phyloP scores from a whole-genome alignment of 495 filamentous ascomycete genomes.

The Xanthoparmelia taractica region DNA sequence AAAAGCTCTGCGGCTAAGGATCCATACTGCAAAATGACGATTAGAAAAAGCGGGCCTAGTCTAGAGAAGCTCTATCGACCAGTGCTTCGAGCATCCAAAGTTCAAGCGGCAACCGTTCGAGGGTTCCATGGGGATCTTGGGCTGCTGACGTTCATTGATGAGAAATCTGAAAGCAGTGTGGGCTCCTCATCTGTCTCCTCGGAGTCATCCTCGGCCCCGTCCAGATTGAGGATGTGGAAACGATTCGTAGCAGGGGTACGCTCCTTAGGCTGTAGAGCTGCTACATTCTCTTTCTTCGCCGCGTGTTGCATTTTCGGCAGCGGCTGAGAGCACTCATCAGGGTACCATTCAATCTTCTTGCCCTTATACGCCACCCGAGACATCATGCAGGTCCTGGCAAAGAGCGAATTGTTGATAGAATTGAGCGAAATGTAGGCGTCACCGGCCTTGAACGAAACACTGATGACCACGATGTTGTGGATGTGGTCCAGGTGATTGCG shows the following conservation, averaged over 20 bases:
- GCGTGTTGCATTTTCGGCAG: slow-evolving; percentile 34
- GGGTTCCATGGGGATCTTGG: slow-evolving; percentile 21
- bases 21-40: not conserved
- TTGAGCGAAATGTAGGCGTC: slow-evolving; percentile 65
- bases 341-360: slow-evolving; percentile 61
- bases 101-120: slow-evolving; percentile 21
- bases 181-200: slow-evolving; percentile 19
- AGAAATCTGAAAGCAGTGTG: slow-evolving; percentile 13
- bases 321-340: slow-evolving; percentile 66
- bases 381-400: slow-evolving; percentile 72
- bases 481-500: slow-evolving; percentile 77
- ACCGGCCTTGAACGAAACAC: slow-evolving; percentile 48
- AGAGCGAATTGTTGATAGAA: slow-evolving; percentile 68
- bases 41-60: not conserved
- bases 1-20: slow-evolving; percentile 2
- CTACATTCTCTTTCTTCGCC: slow-evolving; percentile 32
- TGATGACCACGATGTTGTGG: slow-evolving; percentile 65
- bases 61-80: not conserved
- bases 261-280: slow-evolving; percentile 32
- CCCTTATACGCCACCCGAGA: slow-evolving; percentile 67
- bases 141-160: slow-evolving; percentile 19
- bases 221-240: slow-evolving; percentile 56
- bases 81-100: not conserved
- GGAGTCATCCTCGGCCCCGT: slow-evolving; percentile 32
- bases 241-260: slow-evolving; percentile 43